Base-by-base conservation (phyloP, 164 flowering plant species). In the Buxus sempervirens region DNA sequence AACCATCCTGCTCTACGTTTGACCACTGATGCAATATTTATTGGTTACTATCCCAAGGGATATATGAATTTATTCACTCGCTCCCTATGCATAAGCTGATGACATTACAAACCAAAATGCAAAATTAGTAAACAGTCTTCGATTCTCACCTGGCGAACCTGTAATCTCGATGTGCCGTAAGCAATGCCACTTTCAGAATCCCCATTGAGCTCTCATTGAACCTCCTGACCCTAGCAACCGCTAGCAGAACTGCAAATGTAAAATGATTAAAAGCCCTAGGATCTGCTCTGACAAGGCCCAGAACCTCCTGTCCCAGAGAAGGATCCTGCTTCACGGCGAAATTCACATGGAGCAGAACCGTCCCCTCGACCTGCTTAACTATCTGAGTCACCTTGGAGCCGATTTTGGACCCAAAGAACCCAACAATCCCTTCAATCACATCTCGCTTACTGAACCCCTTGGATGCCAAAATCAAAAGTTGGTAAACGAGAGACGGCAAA, bases 301-400 rank as follows among this genome's bases (percentile, higher is more conserved):
- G 64, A 60, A 90, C 81, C 79, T 88, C 95, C 65, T 86, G 88
- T 20, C 85, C 96, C 64, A 93, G 58, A 0, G 89, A 84, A 42
- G 90, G 93, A 72, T 90, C 96, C 82, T 90, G 98, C 83, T 89
- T 93, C 82, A 88, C 98, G 0, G 96, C 90, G 64, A 93, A 93
- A 82, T 93, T 90, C 58, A 93, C 78, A 76, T 89, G 98, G 25
- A 93, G 85, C 81, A 93, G 76, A 21, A 86, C 93, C 9, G 98
- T 93, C 71, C 95, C 96, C 72, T 93, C 95, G 25, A 93, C 90
- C 77, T 93, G 96, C 78, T 84, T 82, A 66, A 80, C 73, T 0
- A 79, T 81, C 0, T 85, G 81, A 49, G 68, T 71, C 45, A 45
- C 72, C 48, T 74, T 83, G 22, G 57, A 18, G 28, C 70, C 80